These are phyloP conservation scores for Populus deltoides DNA, from an alignment of 345 rosid species.

Conservation along the genomic window DNA sequence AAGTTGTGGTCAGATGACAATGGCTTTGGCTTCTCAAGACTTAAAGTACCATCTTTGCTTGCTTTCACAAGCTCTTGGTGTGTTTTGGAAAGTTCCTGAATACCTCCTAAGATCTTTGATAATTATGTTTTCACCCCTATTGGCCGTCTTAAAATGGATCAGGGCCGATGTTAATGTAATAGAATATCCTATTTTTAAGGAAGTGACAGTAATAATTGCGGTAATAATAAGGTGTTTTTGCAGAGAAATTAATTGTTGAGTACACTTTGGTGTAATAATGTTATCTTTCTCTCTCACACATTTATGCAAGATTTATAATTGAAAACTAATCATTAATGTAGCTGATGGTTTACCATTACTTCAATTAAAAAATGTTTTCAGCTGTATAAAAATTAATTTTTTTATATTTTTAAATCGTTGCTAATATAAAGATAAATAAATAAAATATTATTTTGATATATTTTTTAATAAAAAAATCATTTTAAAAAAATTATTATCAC, in stretches of 20 bases:
- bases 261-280: background rate
- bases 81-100: constrained; percentile 19
- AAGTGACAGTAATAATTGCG: background rate
- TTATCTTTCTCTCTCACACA: background rate
- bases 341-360: too few relatives aligned
- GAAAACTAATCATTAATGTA: background rate
- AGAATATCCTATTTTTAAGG: background rate
- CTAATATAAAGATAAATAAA: too few relatives aligned
- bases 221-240: background rate
- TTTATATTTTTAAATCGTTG: too few relatives aligned
- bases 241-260: background rate
- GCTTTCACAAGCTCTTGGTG: constrained; percentile 9
- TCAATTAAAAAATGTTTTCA: too few relatives aligned
- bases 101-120: background rate
- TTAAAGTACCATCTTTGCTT: constrained; percentile 25
- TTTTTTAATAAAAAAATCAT: too few relatives aligned
- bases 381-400: too few relatives aligned
- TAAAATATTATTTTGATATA: too few relatives aligned
- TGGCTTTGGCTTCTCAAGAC: constrained; percentile 24
- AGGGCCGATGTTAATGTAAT: background rate
- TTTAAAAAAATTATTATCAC: too few relatives aligned
- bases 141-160: background rate
- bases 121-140: background rate
- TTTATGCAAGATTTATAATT: background rate
- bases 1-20: constrained; percentile 37